A percentile compares a stretch with the other conserved stretches of the same genome.
Conservation (phyloP, 2,329 filamentous ascomycete genomes). For the Pseudocercospora pini-densiflorae region DNA sequence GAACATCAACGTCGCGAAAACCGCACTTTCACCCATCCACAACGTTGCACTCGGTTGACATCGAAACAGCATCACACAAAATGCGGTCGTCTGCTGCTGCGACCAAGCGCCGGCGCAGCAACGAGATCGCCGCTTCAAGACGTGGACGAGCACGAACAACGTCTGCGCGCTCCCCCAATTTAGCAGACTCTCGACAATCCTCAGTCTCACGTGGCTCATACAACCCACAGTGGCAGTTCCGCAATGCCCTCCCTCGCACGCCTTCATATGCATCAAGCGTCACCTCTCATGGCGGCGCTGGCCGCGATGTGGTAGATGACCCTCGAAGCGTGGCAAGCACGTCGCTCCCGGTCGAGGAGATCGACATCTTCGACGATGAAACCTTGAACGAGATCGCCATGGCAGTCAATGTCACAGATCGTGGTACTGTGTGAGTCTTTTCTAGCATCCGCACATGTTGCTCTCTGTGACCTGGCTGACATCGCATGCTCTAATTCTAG, state of each 20-base stretch:
- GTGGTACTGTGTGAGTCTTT: slow-evolving; percentile 59
- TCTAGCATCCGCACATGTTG: too few species aligned
- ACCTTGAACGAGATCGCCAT: slow-evolving; percentile 72
- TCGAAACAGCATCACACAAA: not conserved
- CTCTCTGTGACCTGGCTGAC: not conserved
- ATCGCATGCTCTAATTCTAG: not conserved
- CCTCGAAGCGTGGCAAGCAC: slow-evolving; percentile 19
- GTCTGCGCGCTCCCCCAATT: slow-evolving; percentile 13
- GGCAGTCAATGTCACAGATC: slow-evolving; percentile 75
- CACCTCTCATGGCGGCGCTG: slow-evolving; percentile 19
- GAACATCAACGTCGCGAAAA: not conserved
- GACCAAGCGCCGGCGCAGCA: slow-evolving; percentile 19
- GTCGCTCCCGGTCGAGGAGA: slow-evolving; percentile 17
- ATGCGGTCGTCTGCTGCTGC: slow-evolving; percentile 13
- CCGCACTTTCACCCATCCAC: not conserved
- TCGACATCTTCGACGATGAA: slow-evolving; percentile 22
- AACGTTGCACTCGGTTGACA: not conserved
- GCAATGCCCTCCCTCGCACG: slow-evolving; percentile 1
- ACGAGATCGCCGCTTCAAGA: slow-evolving; percentile 7
- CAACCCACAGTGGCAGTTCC: not conserved
- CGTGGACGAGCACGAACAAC: slow-evolving; percentile 18
- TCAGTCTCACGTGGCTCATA: slow-evolving; percentile 18
- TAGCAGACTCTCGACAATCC: slow-evolving; percentile 25
- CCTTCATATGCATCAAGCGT: slow-evolving; percentile 19
- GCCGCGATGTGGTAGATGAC: slow-evolving; percentile 7